Base-by-base conservation (phyloP, 164 flowering plant species). In the Hamamelis virginiana region DNA sequence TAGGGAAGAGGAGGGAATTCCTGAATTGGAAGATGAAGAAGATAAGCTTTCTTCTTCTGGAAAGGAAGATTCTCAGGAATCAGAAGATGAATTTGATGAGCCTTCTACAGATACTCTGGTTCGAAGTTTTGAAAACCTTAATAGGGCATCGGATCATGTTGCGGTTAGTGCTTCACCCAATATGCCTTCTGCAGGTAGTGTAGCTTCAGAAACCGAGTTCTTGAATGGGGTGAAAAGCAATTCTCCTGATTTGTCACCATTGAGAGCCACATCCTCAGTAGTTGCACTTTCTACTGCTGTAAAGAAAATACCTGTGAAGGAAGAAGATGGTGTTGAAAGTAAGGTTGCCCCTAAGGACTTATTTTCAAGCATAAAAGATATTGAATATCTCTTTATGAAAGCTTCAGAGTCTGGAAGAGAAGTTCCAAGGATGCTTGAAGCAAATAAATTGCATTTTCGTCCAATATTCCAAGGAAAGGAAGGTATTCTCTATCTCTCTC, bases 381-480 rank as follows among this genome's bases (percentile, higher is more conserved):
- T 91, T 69, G 99, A 93, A 64, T 62, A 26, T 74, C 89, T 90
- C n/a, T 95, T 95, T 71, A 48, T 71, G 18, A 84, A 83, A 77
- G 99, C 97, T 66, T 89, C 98, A 50, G 99, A 91, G 25, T 85
- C 89, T 45, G 97, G 99, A 61, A 86, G 79, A 82, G 96, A 92
- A 79, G 92, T 95, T 66, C 96, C 96, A 12, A 81, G 90, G 78
- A 95, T 95, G 99, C 94, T 95, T 60, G 99, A 95, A 79, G 98
- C 97, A 46, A 91, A 89, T 76, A 90, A 92, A 64, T 69, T 92
- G 76, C 89, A 85, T 72, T 89, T 85, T 51, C 96, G 89, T 64
- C 98, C 96, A 52, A 78, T 86, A 50, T 51, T 83, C 45, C 85
- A 90, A 10, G 86, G 81, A 43, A 84, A 77, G 79, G 86, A 84